phyloP scores from a whole-genome alignment of 1,284 basidiomycete species.

The Mycena sp. region DNA sequence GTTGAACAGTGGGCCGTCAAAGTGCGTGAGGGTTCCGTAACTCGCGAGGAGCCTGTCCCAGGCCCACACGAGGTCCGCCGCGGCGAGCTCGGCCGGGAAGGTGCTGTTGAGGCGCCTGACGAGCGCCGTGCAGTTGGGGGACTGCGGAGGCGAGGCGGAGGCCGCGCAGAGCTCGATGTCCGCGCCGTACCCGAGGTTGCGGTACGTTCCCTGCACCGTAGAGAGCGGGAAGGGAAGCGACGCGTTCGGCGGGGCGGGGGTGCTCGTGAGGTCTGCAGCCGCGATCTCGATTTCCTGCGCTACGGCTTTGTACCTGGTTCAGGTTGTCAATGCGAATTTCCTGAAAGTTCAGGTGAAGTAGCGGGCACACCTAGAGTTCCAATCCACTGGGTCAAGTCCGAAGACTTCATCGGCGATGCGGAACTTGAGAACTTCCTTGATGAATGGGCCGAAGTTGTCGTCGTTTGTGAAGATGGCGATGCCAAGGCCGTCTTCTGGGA shows the following conservation, averaged over 20 bases:
- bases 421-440: conserved; percentile 31
- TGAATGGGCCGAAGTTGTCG: conserved; percentile 22
- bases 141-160: neutral
- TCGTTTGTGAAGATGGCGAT: conserved; percentile 37
- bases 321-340: neutral
- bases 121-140: neutral
- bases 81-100: neutral
- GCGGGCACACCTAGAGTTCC: conserved; percentile 33
- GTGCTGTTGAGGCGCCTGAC: neutral
- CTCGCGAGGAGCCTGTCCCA: neutral
- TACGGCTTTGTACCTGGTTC: neutral
- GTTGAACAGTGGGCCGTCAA: conserved; percentile 16
- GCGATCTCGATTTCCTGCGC: neutral
- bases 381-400: conserved; percentile 32
- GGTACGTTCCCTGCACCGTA: neutral
- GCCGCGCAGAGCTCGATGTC: conserved; percentile 12
- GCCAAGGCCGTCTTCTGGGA: conserved; percentile 32
- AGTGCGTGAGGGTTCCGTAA: conserved; percentile 11
- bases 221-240: neutral
- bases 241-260: neutral
- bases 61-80: conserved; percentile 1
- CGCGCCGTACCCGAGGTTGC: conserved; percentile 9
- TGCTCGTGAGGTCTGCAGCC: neutral
- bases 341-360: neutral
- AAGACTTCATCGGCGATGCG: conserved; percentile 32